Base-by-base conservation (phyloP, 139 green algal species). In the Pleodorina starrii region DNA sequence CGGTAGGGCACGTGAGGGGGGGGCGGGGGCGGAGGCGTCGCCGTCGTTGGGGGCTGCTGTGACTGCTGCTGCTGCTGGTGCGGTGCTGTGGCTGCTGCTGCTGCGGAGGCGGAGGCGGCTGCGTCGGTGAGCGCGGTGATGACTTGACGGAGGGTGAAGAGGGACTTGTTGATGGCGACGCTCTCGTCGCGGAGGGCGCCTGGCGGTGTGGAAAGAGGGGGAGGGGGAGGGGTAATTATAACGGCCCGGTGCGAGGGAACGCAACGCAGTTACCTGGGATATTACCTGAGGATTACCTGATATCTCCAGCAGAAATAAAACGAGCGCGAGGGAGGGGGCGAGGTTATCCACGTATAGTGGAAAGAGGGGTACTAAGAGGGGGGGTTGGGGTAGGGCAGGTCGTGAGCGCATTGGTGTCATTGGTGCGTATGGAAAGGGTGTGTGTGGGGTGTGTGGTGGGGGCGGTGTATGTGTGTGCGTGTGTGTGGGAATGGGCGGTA, bases 81-180 rank as follows among this genome's bases (percentile, higher is more conserved):
- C 9, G 35, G 27, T 32, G 59, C n/a, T 43, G n/a, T 12, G 0
- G 40, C 80, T 14, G 83, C 92, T 71, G 93, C 92, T 80, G 93
- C 32, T 25, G 72, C 27, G 19, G 72, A 6, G n/a, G 51, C 60
- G 1, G 81, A n/a, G 19, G 46, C 66, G 17, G 82, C 63, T 11
- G 83, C 43, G 46, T 89, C 84, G 5, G 84, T 54, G 69, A 89
- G 84, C 2, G 84, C 84, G 0, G 84, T 82, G 84, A 87, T 81
- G 59, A 90, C 73, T 78, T 95, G 90, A 0, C 93, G 84, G 25
- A 95, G 80, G 0, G 93, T 93, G 66, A 95, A 93, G 10, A 95
- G 90, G 19, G 91, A 94, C 84, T 95, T 93, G 92, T 95, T 95
- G 91, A 95, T 95, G 54, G 87, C 84, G 5, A 96, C 87, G 36